Conservation (phyloP, 805 yeast genomes). For the Barnettozyma sucrosica region DNA sequence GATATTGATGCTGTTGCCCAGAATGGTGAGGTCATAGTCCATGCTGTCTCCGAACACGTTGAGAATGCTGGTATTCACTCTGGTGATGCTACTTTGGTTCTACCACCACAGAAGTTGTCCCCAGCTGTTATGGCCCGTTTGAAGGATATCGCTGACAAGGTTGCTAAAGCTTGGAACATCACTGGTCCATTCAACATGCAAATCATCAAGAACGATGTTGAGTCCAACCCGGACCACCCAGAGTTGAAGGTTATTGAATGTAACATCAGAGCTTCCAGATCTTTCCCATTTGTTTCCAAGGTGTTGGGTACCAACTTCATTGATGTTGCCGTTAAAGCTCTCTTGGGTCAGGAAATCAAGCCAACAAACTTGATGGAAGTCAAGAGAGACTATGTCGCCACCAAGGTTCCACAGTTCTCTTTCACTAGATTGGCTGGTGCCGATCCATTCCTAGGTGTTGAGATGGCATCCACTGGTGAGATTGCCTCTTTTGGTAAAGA, state of each 20-base stretch:
- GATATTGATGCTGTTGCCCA: conserved; percentile 96
- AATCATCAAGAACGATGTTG: conserved; percentile 72
- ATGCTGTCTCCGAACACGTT: conserved; percentile 95
- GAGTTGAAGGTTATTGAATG: conserved; percentile 95
- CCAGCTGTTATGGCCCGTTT: conserved; percentile 63
- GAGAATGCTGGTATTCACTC: conserved; percentile 99
- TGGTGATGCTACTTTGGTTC: conserved; percentile 93
- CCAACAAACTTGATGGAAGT: conserved; percentile 81
- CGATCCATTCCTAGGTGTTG: conserved; percentile 98
- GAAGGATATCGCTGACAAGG: conserved; percentile 86
- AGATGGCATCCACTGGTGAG: conserved; percentile 99
- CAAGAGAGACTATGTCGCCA: conserved; percentile 79
- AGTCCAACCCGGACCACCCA: conserved; percentile 49
- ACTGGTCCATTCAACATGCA: conserved; percentile 99
- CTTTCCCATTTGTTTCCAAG: conserved; percentile 98
- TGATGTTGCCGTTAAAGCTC: conserved; percentile 88
- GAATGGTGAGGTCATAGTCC: conserved; percentile 83
- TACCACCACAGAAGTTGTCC: conserved; percentile 83
- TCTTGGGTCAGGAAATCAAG: conserved; percentile 57
- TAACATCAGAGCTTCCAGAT: conserved; percentile 96
- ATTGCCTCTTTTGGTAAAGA: conserved; percentile 93
- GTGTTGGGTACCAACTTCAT: conserved; percentile 93
- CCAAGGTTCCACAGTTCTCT: conserved; percentile 97
- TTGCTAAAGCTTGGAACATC: conserved; percentile 89
- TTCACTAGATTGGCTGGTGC: conserved; percentile 99